A percentile compares a stretch with the other conserved stretches of the same genome.
Evolutionary conservation across 495 filamentous ascomycete genomes (phyloP).

Genomic region (Penicillium odoratum): DNA sequence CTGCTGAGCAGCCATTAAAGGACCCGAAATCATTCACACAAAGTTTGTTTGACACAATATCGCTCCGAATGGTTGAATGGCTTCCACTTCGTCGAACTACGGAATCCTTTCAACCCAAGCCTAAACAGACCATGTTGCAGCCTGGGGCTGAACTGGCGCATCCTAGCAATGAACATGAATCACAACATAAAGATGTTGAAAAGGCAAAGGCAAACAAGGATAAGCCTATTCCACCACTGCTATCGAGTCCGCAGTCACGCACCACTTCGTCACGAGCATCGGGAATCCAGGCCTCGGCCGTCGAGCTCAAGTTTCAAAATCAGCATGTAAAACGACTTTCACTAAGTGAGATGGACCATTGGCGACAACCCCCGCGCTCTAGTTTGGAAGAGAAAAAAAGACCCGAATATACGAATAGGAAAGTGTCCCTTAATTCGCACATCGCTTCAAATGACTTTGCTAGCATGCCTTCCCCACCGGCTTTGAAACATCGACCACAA

Average conservation of each 20-base stretch:
- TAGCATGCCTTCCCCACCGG: slow-evolving; percentile 43
- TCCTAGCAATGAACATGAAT: slow-evolving; percentile 7
- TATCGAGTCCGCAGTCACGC: slow-evolving; percentile 21
- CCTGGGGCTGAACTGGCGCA: slow-evolving; percentile 15
- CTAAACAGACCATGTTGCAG: slow-evolving; percentile 1
- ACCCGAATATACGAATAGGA: slow-evolving; percentile 32
- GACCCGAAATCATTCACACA: slow-evolving; percentile 85
- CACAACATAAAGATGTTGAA: slow-evolving; percentile 8
- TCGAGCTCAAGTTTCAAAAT: slow-evolving; percentile 40
- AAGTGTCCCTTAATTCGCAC: slow-evolving; percentile 32
- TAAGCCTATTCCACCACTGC: slow-evolving; percentile 1
- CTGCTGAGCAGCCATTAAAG: slow-evolving; percentile 55
- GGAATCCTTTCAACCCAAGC: slow-evolving; percentile 22
- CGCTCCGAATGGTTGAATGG: slow-evolving; percentile 81
- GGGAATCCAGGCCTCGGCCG: slow-evolving; percentile 27
- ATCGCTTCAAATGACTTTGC: slow-evolving; percentile 27
- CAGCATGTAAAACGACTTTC: slow-evolving; percentile 45
- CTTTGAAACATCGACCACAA: slow-evolving; percentile 43
- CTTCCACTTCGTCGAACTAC: slow-evolving; percentile 53
- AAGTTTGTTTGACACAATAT: slow-evolving; percentile 74
- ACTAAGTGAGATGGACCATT: slow-evolving; percentile 38
- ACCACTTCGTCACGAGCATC: slow-evolving; percentile 36
- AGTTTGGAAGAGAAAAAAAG: slow-evolving; percentile 37
- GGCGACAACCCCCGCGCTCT: slow-evolving; percentile 34
- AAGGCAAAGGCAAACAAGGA: slow-evolving; percentile 14